Base-by-base conservation (phyloP, 257 asterid species). In the Przewalskia tangutica region DNA sequence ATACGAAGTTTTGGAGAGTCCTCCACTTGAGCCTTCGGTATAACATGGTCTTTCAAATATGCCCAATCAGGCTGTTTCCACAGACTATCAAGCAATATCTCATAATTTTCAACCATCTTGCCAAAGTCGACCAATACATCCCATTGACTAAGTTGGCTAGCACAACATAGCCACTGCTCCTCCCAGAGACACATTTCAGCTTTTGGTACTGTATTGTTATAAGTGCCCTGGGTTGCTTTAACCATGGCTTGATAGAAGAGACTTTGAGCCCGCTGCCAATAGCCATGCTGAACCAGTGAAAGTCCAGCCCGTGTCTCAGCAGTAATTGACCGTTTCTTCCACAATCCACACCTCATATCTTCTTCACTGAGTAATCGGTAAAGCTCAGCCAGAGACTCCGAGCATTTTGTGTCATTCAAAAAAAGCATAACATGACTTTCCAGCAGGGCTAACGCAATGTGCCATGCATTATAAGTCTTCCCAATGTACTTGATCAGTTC, bases 141-240 rank as follows among this genome's bases (percentile, higher is more conserved):
- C 99, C 99, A 96, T 77, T 94, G 98, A 89, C 99, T 92, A 75
- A 96, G 98, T 86, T 94, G 98, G 81, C 91, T 89, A 67, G 98
- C 97, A 91, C 98, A 94, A 88, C 84, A 87, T 77, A 96, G 90
- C 99, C 99, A 96, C 89, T 96, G 98, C 90, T 96, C 99, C 86
- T 96, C 99, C 99, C 99, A 96, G 75, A 94, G 98, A 81, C 99
- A 96, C 99, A 96, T 94, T 91, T 96, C 99, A 85, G 99, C 97
- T 91, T 96, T 96, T 40, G 99, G 98, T 56, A 94, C 99, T 56
- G 92, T 91, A 85, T 94, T 96, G 86, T 92, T 96, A 88, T 96
- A 94, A 54, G 99, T 96, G 62, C 99, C 99, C 85, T 96, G 99
- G 44, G 99, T 94, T 85, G 99, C 99, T 88, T 94, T 96, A 85